phyloP scores from a whole-genome alignment of 148 eudicot genomes.

The Cornus suecica region DNA sequence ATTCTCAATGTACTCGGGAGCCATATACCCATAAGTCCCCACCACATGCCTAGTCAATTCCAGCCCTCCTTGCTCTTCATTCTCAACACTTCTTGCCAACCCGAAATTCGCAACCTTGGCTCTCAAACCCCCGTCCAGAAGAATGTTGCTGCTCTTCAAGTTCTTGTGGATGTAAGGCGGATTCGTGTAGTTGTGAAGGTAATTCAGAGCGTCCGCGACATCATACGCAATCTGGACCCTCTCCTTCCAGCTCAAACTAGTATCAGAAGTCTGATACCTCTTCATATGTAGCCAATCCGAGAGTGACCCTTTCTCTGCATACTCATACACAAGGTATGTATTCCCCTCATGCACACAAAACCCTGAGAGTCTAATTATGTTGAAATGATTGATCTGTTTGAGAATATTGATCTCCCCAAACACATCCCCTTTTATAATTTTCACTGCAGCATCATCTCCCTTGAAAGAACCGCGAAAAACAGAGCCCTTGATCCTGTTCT shows the following conservation, averaged over 20 bases:
- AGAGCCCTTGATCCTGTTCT: constrained; percentile 53
- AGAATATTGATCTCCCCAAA: constrained; percentile 58
- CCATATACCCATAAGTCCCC: constrained; percentile 78
- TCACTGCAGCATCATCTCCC: constrained; percentile 64
- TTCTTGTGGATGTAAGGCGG: constrained; percentile 88
- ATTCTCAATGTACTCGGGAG: constrained; percentile 79
- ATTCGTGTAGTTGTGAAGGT: constrained; percentile 68
- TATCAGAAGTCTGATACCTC: constrained; percentile 2
- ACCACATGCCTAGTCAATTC: constrained; percentile 70
- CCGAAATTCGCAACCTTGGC: constrained; percentile 73
- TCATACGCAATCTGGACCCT: constrained; percentile 70
- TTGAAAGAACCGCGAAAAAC: constrained; percentile 56
- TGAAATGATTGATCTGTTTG: constrained; percentile 68
- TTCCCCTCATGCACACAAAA: constrained; percentile 62
- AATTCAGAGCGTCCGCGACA: constrained; percentile 61
- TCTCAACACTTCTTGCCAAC: constrained; percentile 51
- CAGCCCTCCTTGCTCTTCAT: constrained; percentile 30
- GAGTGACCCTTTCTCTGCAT: constrained; percentile 64
- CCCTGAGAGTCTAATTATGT: constrained; percentile 65
- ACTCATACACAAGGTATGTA: constrained; percentile 74
- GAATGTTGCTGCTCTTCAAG: constrained; percentile 63
- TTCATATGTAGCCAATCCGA: constrained; percentile 43
- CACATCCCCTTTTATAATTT: constrained; percentile 66
- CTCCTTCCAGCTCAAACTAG: constrained; percentile 57
- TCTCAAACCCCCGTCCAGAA: constrained; percentile 46